Evolutionary conservation across 352 stramenopile genomes (phyloP), one percentile per base, ranked within the genome.

Genomic region (Phytophthora constricta): DNA sequence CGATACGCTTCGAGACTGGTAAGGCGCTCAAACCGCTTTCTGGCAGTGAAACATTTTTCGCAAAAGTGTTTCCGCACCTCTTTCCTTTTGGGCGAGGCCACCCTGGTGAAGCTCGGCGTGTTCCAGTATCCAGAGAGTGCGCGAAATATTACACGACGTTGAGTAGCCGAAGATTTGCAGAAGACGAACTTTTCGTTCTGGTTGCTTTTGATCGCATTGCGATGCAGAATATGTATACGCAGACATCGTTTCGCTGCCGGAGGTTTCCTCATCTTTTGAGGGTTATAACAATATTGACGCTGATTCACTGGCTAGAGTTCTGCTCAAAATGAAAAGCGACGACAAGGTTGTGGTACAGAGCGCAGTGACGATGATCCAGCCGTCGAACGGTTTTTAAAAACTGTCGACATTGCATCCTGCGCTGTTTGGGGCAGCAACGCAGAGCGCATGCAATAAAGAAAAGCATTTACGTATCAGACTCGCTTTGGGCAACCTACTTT

Each of bases 111-210:
- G 0, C 22, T 17, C 33, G 51, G 11, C 16, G 23, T 5, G 33
- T 59, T 52, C 14, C 14, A 33, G n/a, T 62, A 20, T 53, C 43
- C 5, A 22, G 62, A 33, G 52, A 39, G 43, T 69, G 61, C 23
- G 23, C 58, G 17, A 51, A 57, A 11, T 33, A 69, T 31, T 69
- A 69, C 17, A 33, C 20, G 4, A 41, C 58, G 45, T 33, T 63
- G 1, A 69, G 53, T 22, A 11, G 17, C 3, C 61, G 61, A 2
- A 31, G 26, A 34, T 69, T 69, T 41, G 61, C 52, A 19, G 52
- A 69, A 19, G 46, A 69, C 45, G 52, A 62, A 42, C 26, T 62
- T 2, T 69, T 63, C 27, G 22, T 33, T 26, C 26, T 69, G 34
- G 20, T 58, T n/a, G n/a, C 2, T 41, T 69, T 69, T 26, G 46